Conservation (phyloP, 371 early-diverging fungal genomes). For the Nematocida major region DNA sequence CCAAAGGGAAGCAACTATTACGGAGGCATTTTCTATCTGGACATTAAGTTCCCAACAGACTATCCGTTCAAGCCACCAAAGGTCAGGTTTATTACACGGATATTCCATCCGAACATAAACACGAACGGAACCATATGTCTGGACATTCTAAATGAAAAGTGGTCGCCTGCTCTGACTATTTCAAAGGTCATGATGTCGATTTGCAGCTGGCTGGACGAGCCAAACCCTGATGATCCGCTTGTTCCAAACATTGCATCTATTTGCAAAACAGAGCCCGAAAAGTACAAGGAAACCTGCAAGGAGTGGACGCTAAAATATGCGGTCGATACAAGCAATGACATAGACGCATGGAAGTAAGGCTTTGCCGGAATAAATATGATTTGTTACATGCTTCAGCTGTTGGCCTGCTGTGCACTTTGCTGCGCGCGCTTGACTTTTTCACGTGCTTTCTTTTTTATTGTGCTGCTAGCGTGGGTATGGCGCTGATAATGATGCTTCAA, state of each 20-base stretch:
- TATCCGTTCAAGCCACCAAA: constrained; percentile 98
- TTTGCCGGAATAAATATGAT: not conserved
- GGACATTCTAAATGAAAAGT: constrained; percentile 91
- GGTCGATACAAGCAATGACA: constrained; percentile 40
- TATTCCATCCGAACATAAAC: constrained; percentile 98
- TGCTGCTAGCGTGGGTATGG: no score
- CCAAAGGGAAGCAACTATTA: constrained; percentile 76
- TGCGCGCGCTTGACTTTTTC: no score
- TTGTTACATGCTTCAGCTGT: not conserved
- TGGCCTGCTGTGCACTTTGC: no score
- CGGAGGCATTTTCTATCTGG: constrained; percentile 87
- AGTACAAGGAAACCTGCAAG: constrained; percentile 60
- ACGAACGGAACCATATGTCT: constrained; percentile 91
- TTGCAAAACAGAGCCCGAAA: constrained; percentile 79
- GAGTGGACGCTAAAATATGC: constrained; percentile 61
- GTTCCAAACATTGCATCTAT: constrained; percentile 89
- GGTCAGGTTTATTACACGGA: constrained; percentile 85
- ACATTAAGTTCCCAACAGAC: constrained; percentile 92
- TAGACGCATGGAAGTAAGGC: constrained; percentile 46
- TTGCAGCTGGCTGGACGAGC: constrained; percentile 89
- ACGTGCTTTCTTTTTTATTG: no score
- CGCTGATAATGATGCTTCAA: no score
- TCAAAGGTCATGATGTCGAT: constrained; percentile 85
- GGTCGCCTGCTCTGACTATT: constrained; percentile 96
- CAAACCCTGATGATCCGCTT: constrained; percentile 88